phyloP scores from a whole-genome alignment of 202 grass and related monocot species.

The Schoenoplectus triqueter region DNA sequence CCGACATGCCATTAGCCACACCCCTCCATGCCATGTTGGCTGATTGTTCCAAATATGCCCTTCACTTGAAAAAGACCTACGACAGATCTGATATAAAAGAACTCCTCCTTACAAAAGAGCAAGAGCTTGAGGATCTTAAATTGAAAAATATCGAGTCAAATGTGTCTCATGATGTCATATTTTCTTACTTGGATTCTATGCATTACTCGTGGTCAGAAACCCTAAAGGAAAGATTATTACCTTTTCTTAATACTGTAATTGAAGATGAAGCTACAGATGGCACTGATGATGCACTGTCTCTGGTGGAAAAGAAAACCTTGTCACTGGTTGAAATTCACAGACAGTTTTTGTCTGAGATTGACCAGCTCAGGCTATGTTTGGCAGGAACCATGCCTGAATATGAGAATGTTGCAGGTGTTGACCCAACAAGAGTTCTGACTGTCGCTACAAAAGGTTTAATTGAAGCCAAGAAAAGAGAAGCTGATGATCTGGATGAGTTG shows the following conservation, averaged over 20 bases:
- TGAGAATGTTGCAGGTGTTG: conserved; percentile 38
- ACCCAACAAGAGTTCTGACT: conserved; percentile 50
- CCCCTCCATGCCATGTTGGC: conserved; percentile 70
- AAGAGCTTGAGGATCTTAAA: conserved; percentile 66
- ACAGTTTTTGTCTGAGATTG: conserved; percentile 55
- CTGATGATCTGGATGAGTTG: conserved; percentile 54
- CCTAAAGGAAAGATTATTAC: conserved; percentile 54
- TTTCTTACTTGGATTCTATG: conserved; percentile 62
- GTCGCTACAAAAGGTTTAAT: conserved; percentile 56
- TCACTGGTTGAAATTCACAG: conserved; percentile 59
- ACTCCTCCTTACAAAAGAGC: conserved; percentile 52
- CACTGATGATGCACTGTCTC: conserved; percentile 49
- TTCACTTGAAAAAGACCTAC: conserved; percentile 53
- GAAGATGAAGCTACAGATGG: conserved; percentile 48
- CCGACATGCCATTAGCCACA: conserved; percentile 23
- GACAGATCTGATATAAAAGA: conserved; percentile 35
- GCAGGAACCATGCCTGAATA: conserved; percentile 64
- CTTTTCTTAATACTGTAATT: conserved; percentile 59
- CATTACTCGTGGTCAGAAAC: conserved; percentile 54
- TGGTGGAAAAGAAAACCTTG: conserved; percentile 65
- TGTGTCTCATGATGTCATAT: conserved; percentile 58
- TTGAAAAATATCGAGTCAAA: conserved; percentile 49
- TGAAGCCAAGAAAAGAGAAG: conserved; percentile 74
- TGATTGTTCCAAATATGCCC: conserved; percentile 76
- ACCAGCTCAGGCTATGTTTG: conserved; percentile 68